Conservation (phyloP, 208 protist genomes). For the Acanthamoeba healyi region DNA sequence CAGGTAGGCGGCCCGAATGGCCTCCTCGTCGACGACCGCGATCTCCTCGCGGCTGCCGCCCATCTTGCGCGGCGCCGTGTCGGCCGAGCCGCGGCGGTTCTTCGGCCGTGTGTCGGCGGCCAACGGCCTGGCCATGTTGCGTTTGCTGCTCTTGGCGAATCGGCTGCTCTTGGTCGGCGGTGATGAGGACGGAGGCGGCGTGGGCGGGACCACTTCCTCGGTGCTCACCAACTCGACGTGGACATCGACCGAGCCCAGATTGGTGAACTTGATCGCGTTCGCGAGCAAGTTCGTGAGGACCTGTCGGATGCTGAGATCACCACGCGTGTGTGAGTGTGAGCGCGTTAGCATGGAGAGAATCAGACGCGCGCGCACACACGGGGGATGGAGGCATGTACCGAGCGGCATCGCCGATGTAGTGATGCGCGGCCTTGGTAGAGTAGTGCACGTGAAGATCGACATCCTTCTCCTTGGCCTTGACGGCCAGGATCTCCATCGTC, state of each 20-base stretch:
- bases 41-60: background rate
- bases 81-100: background rate
- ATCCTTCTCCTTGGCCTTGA: constrained; percentile 59
- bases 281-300: constrained; percentile 67
- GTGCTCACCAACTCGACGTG: constrained; percentile 46
- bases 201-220: background rate
- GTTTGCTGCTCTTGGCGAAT: background rate
- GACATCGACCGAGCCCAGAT: constrained; percentile 62
- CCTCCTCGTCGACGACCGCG: background rate
- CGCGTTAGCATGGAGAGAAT: background rate
- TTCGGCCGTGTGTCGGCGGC: background rate
- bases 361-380: background rate
- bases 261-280: constrained; percentile 85
- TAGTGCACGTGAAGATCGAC: constrained; percentile 52
- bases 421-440: constrained; percentile 21
- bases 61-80: background rate
- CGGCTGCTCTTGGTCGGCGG: background rate
- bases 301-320: background rate
- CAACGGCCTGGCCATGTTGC: no score
- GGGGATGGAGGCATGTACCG: background rate
- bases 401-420: constrained; percentile 55
- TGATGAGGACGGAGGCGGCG: background rate
- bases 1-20: background rate
- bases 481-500: constrained; percentile 58
- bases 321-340: background rate